Evolutionary conservation across 208 protist species (phyloP).

Genomic region (Leishmania guyanensis): DNA sequence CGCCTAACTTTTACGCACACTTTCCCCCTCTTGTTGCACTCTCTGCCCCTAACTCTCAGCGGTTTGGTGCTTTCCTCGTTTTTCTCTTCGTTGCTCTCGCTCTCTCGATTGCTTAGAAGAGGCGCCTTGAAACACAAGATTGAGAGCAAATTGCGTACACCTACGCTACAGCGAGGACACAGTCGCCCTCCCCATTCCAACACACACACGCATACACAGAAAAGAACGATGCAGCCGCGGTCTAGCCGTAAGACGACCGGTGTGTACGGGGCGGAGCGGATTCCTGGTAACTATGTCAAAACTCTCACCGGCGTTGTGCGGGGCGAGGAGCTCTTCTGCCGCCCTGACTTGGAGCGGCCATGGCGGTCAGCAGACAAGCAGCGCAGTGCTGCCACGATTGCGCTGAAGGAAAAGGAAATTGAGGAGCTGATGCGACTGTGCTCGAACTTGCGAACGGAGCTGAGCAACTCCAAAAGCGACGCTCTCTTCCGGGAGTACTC

Average conservation of each 20-base stretch:
- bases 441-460: conserved; percentile 73
- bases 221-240: conserved; percentile 13
- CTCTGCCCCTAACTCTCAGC: neutral
- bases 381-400: conserved; percentile 44
- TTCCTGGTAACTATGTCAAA: conserved; percentile 75
- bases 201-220: neutral
- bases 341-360: conserved; percentile 87
- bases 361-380: conserved; percentile 70
- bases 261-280: conserved; percentile 67
- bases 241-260: conserved; percentile 45
- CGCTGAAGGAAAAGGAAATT: conserved; percentile 89
- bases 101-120: neutral
- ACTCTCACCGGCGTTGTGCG: conserved; percentile 74
- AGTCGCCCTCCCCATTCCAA: neutral
- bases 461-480: conserved; percentile 79
- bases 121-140: neutral
- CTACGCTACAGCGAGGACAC: neutral
- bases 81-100: neutral
- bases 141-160: neutral
- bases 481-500: conserved; percentile 71
- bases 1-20: neutral
- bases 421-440: conserved; percentile 85
- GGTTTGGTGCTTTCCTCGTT: neutral
- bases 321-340: conserved; percentile 86
- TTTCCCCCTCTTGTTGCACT: neutral